phyloP scores from a whole-genome alignment of 306 rosid genomes.

The Castanea crenata region DNA sequence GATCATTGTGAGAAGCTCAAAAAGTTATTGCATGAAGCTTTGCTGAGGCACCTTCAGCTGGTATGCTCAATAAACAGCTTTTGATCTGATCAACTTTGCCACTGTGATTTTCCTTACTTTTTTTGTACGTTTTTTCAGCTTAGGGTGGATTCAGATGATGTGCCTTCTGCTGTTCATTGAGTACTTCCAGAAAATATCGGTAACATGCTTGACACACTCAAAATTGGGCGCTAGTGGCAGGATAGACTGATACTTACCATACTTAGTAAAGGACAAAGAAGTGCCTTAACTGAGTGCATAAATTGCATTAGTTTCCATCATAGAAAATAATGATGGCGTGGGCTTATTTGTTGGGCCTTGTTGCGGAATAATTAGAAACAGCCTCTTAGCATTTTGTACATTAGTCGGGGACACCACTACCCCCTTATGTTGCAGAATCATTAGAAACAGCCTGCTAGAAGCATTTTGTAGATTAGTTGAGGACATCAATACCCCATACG shows the following conservation, averaged over 20 bases:
- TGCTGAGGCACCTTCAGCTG: constrained; percentile 62
- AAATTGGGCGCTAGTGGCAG: neutral
- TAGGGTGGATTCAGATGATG: constrained; percentile 58
- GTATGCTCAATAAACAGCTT: constrained; percentile 33
- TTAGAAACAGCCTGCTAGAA: neutral
- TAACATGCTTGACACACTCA: neutral
- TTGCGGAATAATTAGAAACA: neutral
- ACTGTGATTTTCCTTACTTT: neutral
- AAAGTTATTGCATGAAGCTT: constrained; percentile 56
- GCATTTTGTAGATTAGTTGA: neutral
- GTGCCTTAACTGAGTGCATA: neutral
- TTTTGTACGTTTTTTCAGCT: constrained; percentile 40
- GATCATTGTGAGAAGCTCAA: constrained; percentile 78
- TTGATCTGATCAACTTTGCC: neutral
- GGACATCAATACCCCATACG: neutral
- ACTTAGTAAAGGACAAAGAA: neutral
- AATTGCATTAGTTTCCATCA: neutral
- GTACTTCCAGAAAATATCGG: neutral
- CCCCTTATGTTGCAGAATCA: neutral
- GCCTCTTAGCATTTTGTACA: neutral
- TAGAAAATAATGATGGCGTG: neutral
- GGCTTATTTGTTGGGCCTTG: neutral
- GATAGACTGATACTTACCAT: neutral
- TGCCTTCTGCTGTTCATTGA: constrained; percentile 30
- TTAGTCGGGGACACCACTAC: neutral